Evolutionary conservation across 768 basidiomycete species (phyloP).

Genomic region (Leucocoprinus leucothites): DNA sequence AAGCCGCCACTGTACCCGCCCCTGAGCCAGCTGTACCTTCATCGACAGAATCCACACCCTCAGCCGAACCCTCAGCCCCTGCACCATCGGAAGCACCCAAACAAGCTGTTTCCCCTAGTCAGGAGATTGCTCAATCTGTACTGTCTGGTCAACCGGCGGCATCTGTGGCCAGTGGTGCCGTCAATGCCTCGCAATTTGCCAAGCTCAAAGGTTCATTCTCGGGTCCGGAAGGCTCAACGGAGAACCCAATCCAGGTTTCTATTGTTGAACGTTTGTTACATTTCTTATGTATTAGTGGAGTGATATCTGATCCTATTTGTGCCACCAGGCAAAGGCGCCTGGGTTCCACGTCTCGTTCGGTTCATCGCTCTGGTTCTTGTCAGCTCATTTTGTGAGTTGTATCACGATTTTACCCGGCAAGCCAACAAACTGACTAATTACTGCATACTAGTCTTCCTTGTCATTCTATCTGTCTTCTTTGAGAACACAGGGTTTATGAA

Average conservation of each 20-base stretch:
- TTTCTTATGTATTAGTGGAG: neutral
- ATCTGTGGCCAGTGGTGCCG: conserved; percentile 19
- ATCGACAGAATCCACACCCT: conserved; percentile 15
- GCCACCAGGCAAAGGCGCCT: conserved; percentile 60
- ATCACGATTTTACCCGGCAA: neutral
- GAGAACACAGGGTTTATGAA: conserved; percentile 95
- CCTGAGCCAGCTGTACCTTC: conserved; percentile 9
- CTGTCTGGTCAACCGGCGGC: conserved; percentile 30
- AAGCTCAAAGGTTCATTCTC: conserved; percentile 25
- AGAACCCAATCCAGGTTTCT: conserved; percentile 72
- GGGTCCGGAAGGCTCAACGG: conserved; percentile 33
- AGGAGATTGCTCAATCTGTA: conserved; percentile 46
- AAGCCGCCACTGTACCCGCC: conserved; percentile 12
- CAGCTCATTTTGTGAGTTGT: conserved; percentile 61
- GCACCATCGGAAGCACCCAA: conserved; percentile 11
- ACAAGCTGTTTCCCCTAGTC: conserved; percentile 25
- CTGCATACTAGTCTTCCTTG: conserved; percentile 60
- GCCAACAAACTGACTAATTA: neutral
- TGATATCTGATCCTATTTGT: conserved; percentile 10
- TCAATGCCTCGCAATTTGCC: conserved; percentile 32
- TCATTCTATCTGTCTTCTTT: conserved; percentile 83
- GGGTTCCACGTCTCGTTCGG: conserved; percentile 59
- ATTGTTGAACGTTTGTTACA: conserved; percentile 73
- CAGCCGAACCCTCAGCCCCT: conserved; percentile 14
- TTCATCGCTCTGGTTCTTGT: conserved; percentile 57